Conservation (phyloP, 257 asterid species). For the Nicotiana attenuata region DNA sequence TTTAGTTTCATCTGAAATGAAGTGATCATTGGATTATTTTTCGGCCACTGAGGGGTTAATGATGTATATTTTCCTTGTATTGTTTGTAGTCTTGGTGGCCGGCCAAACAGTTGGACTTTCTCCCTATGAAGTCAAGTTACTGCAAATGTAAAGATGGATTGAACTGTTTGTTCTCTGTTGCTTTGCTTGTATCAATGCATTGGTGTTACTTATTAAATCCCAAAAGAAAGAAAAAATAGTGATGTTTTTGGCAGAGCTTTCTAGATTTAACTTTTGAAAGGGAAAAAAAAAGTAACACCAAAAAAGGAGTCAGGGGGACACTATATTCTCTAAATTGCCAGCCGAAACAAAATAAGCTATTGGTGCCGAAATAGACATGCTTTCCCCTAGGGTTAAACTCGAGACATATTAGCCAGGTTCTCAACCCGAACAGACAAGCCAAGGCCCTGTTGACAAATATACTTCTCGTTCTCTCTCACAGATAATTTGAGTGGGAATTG, state of each 20-base stretch:
- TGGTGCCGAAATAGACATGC: background rate
- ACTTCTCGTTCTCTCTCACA: background rate
- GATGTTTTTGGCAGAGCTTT: background rate
- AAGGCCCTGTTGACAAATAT: background rate
- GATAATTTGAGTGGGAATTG: background rate
- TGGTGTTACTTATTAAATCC: background rate
- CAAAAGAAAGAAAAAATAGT: background rate
- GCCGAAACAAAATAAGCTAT: background rate
- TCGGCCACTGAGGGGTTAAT: background rate
- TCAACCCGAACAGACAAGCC: background rate
- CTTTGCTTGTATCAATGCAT: background rate
- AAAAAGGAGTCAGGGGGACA: background rate
- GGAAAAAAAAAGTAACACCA: background rate
- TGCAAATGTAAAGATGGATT: background rate
- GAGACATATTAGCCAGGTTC: background rate
- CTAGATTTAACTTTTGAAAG: background rate
- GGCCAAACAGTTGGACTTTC: background rate
- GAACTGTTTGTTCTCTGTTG: background rate
- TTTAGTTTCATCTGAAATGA: background rate
- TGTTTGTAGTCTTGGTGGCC: background rate
- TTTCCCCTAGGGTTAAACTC: background rate
- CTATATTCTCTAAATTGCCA: background rate
- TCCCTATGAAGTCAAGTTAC: background rate
- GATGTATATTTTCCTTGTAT: background rate
- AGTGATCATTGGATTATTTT: background rate